These are phyloP conservation scores for Lagerstroemia speciosa DNA, from an alignment of 345 rosid genomes.

Conservation along the genomic window DNA sequence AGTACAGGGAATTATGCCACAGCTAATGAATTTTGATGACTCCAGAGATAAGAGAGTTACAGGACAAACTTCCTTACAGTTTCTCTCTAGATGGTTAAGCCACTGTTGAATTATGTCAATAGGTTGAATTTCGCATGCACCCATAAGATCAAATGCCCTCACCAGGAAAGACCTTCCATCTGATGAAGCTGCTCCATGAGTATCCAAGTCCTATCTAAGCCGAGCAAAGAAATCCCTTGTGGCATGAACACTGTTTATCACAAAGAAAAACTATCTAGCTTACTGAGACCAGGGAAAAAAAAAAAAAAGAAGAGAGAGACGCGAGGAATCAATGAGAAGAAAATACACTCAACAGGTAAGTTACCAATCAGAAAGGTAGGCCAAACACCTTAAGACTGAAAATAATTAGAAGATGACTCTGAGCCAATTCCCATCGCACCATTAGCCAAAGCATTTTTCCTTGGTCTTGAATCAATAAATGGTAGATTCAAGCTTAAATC, in stretches of 20 bases:
- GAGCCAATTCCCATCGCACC: conserved; percentile 99
- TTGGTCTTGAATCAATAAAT: conserved; percentile 97
- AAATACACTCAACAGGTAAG: not conserved
- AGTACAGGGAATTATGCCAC: not conserved
- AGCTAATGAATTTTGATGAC: not conserved
- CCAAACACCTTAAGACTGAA: conserved; percentile 81
- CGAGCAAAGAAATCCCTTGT: conserved; percentile 97
- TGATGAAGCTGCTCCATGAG: conserved; percentile 85
- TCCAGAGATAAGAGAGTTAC: not conserved
- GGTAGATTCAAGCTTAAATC: too few relatives aligned
- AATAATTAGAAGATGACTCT: conserved; percentile 89
- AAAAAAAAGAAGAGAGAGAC: not conserved
- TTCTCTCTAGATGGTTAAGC: not conserved
- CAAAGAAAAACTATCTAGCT: conserved; percentile 86
- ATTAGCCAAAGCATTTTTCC: conserved; percentile 98
- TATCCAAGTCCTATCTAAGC: conserved; percentile 92
- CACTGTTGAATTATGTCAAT: too few relatives aligned
- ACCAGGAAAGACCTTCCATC: conserved; percentile 98
- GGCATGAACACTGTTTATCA: conserved; percentile 96
- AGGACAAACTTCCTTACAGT: not conserved
- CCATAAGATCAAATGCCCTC: conserved; percentile 19
- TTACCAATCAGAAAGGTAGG: not conserved
- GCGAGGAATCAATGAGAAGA: not conserved
- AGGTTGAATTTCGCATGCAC: not conserved
- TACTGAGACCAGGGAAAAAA: too few relatives aligned